phyloP scores from a whole-genome alignment of 805 yeast species.

The fission yeast (Schizosaccharomyces pombe) region DNA sequence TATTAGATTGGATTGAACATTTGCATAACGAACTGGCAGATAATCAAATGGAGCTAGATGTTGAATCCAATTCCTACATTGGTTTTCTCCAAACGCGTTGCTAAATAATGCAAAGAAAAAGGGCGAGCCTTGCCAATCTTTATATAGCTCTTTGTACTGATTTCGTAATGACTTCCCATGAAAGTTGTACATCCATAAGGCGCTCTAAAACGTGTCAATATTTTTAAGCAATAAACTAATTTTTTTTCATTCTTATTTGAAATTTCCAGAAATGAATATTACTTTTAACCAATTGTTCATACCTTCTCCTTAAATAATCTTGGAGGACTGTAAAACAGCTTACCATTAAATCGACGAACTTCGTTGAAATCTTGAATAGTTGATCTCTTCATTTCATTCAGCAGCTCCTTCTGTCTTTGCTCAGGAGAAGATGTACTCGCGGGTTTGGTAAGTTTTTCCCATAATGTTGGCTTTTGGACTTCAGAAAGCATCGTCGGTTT shows the following conservation, averaged over 20 bases:
- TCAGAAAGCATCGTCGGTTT: no score
- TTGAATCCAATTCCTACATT: not conserved
- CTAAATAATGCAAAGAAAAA: not conserved
- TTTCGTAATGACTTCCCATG: not conserved
- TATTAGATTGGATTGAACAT: not conserved
- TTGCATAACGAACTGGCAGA: not conserved
- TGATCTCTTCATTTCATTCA: not conserved
- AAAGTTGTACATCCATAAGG: not conserved
- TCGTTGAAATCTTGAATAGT: not conserved
- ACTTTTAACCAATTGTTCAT: no score
- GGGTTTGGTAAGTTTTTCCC: no score
- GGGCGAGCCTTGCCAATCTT: not conserved
- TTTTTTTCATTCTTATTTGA: no score
- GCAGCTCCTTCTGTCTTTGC: not conserved
- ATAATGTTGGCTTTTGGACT: no score
- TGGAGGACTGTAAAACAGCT: not conserved
- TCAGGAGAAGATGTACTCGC: no score
- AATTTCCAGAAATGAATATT: no score
- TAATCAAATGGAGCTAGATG: not conserved
- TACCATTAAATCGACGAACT: not conserved
- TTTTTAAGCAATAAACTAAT: not conserved
- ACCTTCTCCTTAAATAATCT: not conserved
- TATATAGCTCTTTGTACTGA: not conserved
- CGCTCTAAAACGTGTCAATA: not conserved
- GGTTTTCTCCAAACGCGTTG: not conserved